A percentile compares a stretch with the other conserved stretches of the same genome.
phyloP scores from a whole-genome alignment of 495 filamentous ascomycete species.

The Podospora tetraspora region DNA sequence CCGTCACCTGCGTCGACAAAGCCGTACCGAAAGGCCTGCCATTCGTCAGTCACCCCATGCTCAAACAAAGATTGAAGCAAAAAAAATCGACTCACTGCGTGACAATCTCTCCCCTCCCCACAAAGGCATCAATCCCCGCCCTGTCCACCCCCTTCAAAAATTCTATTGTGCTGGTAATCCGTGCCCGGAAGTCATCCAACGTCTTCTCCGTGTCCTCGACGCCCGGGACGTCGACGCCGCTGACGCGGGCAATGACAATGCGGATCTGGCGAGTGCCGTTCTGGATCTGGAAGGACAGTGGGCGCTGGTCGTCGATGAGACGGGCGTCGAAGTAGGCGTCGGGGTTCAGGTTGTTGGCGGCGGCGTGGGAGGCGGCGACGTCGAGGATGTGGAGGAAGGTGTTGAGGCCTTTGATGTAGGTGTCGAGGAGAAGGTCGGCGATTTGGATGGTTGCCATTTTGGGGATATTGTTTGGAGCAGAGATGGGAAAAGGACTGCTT shows the following conservation, averaged over 20 bases:
- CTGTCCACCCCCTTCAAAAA: slow-evolving; percentile 34
- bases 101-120: slow-evolving; percentile 24
- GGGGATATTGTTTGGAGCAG: background rate
- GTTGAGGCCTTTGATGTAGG: slow-evolving; percentile 26
- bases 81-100: slow-evolving; percentile 18
- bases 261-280: slow-evolving; percentile 29
- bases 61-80: background rate
- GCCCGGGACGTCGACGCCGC: slow-evolving; percentile 2
- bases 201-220: slow-evolving; percentile 25
- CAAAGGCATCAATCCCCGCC: slow-evolving; percentile 31
- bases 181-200: slow-evolving; percentile 17
- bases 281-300: slow-evolving; percentile 46
- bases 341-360: slow-evolving; percentile 13
- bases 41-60: background rate
- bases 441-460: slow-evolving; percentile 23
- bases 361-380: slow-evolving; percentile 25
- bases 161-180: slow-evolving; percentile 19
- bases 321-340: slow-evolving; percentile 25
- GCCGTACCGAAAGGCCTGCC: slow-evolving; percentile 6
- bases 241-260: slow-evolving; percentile 17
- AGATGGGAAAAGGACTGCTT: background rate
- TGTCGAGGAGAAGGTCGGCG: slow-evolving; percentile 26
- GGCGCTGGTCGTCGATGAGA: slow-evolving; percentile 43
- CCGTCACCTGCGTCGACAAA: slow-evolving; percentile 5
- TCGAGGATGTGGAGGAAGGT: slow-evolving; percentile 26